Base-by-base conservation (phyloP, 805 yeast genomes). In the Priceomyces melissophilus region DNA sequence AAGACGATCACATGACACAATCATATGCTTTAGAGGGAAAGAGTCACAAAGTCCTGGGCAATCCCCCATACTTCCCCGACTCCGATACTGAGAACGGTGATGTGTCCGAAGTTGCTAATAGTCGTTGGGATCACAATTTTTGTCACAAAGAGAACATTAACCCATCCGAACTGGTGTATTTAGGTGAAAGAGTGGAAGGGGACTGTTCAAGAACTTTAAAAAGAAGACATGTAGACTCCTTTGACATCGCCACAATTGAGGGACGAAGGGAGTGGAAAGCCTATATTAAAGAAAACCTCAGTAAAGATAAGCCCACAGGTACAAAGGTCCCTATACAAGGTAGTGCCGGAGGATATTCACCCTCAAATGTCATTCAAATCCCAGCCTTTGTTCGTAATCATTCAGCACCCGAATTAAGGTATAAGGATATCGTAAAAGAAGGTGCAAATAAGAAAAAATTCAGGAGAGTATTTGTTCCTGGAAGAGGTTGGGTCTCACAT, bases 401-500 rank as follows among this genome's bases (percentile, higher is more conserved):
- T 9, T 14, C 32, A 11, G 16, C 27, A 14, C 30, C 30, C 4
- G 28, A 16, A 10, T 25, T 45, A n/a, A 43, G 46, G 12, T 57
- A 54, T 35, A 26, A 38, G 25, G 61, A 58, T 30, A 42, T 52
- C 30, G 47, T 43, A 10, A 50, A 43, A 12, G 26, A 28, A 13
- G 75, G 69, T 45, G 55, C 53, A 30, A 55, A 63, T 32, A 77
- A 76, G 0, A 65, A 62, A 32, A 67, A 63, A 4, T 67, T 65
- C 38, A 60, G 73, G 36, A 50, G 82, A 27, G 51, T 75, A 2
- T 73, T 68, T 43, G 61, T 76, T 26, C 79, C 78, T 1, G 71
- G 70, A 9, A 53, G 69, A 32, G 81, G 82, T 0, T 77, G 82
- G 82, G 58, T 71, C 1, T 54, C 74, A 7, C 47, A 58, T n/a